Conservation (phyloP, 1,284 basidiomycete genomes). For the Pascua sp. region DNA sequence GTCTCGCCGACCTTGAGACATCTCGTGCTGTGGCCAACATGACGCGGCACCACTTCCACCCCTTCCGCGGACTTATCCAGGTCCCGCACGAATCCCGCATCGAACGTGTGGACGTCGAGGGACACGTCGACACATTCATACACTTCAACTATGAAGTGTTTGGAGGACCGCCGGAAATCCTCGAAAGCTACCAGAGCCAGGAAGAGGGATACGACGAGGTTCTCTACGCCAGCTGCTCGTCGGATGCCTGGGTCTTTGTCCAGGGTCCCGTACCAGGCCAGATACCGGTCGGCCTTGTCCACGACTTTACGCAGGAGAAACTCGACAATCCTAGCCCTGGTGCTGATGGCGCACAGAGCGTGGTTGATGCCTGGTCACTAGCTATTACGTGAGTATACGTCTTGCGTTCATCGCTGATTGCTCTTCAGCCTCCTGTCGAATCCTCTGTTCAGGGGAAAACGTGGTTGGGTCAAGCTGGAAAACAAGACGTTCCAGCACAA, state of each 20-base stretch:
- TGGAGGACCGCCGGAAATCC: too few species aligned
- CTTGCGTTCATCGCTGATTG: neutral
- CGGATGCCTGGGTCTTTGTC: slow-evolving; percentile 32
- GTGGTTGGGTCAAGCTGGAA: slow-evolving; percentile 38
- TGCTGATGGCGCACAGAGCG: slow-evolving; percentile 15
- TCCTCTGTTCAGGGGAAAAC: slow-evolving; percentile 37
- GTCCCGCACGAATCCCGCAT: slow-evolving; percentile 18
- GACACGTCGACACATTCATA: slow-evolving; percentile 29
- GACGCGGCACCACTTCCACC: slow-evolving; percentile 29
- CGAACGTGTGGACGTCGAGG: slow-evolving; percentile 25
- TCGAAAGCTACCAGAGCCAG: neutral
- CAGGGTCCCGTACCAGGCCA: slow-evolving; percentile 37
- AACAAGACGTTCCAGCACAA: slow-evolving; percentile 30
- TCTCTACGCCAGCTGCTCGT: slow-evolving; percentile 33
- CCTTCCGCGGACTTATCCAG: slow-evolving; percentile 20
- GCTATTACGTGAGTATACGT: slow-evolving; percentile 29
- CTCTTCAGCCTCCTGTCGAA: slow-evolving; percentile 33
- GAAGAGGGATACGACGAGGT: neutral
- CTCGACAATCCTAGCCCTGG: slow-evolving; percentile 32
- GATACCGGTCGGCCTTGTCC: slow-evolving; percentile 25
- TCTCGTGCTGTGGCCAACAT: slow-evolving; percentile 12
- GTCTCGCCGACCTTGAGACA: slow-evolving; percentile 14
- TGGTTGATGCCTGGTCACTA: slow-evolving; percentile 33
- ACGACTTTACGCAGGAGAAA: slow-evolving; percentile 34
- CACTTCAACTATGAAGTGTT: slow-evolving; percentile 17